Conservation (phyloP, 805 yeast genomes). For the Teunomyces aglyptinius region DNA sequence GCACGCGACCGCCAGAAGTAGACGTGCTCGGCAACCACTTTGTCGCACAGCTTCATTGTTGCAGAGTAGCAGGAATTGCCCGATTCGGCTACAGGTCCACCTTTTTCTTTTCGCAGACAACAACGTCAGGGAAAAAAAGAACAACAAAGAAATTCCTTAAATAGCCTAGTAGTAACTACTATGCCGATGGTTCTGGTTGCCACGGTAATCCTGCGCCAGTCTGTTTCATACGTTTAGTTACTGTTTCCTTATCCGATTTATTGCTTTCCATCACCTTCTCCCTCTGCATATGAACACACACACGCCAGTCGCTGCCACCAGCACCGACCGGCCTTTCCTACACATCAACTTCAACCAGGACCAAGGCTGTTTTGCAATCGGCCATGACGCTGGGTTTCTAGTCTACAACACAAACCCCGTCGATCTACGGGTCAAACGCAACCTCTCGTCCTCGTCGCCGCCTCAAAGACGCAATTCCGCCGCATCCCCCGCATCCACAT, state of each 20-base stretch:
- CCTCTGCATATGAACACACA: slow-evolving; percentile 15
- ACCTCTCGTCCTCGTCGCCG: not conserved
- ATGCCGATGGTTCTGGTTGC: not conserved
- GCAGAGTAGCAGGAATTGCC: not conserved
- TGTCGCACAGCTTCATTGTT: not conserved
- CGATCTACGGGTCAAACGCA: slow-evolving; percentile 65
- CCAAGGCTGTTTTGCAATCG: slow-evolving; percentile 83
- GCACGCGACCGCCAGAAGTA: not conserved
- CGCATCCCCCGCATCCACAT: not conserved
- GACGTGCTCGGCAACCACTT: not conserved
- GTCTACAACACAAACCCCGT: slow-evolving; percentile 89
- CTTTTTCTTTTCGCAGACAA: slow-evolving; percentile 1
- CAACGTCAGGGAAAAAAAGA: slow-evolving; percentile 1
- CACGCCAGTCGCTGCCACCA: slow-evolving; percentile 11
- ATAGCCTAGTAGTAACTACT: not conserved
- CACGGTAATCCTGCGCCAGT: slow-evolving; percentile 3
- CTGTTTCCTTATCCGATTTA: too few species aligned
- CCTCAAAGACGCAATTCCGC: not conserved
- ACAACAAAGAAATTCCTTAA: slow-evolving; percentile 3
- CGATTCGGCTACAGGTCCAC: not conserved
- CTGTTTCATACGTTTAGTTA: too few species aligned
- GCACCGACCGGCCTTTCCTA: slow-evolving; percentile 38
- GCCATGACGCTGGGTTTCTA: slow-evolving; percentile 76
- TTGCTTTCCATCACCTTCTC: not conserved
- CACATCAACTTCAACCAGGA: slow-evolving; percentile 83